phyloP scores from a whole-genome alignment of 2,329 filamentous ascomycete genomes.

The Hortaea sp. region DNA sequence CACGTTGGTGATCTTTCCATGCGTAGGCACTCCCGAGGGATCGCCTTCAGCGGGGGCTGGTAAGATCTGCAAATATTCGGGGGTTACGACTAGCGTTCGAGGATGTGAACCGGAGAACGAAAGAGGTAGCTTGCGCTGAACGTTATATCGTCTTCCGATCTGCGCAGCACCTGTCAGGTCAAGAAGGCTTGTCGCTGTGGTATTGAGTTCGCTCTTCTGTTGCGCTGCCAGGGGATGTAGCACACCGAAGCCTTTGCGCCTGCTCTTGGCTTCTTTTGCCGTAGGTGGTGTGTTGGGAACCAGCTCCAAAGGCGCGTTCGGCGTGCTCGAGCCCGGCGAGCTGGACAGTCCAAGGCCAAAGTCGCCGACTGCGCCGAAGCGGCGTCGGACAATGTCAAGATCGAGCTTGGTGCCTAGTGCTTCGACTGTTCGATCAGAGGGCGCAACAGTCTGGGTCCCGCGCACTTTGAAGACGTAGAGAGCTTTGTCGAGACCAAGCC shows the following conservation, averaged over 20 bases:
- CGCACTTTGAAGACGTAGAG: constrained; percentile 70
- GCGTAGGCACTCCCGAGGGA: constrained; percentile 15
- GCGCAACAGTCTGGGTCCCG: constrained; percentile 62
- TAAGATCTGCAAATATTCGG: constrained; percentile 80
- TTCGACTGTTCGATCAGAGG: constrained; percentile 67
- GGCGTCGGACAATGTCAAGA: constrained; percentile 63
- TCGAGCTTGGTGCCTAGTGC: constrained; percentile 66
- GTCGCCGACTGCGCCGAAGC: constrained; percentile 57
- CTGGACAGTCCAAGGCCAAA: constrained; percentile 58
- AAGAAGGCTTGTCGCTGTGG: constrained; percentile 11
- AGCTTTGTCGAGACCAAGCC: constrained; percentile 67
- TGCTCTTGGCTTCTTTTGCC: constrained; percentile 24
- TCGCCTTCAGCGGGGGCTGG: constrained; percentile 38
- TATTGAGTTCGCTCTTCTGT: constrained; percentile 20
- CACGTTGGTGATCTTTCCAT: constrained; percentile 63
- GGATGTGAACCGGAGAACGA: constrained; percentile 68
- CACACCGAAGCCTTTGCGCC: constrained; percentile 25
- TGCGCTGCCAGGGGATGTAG: constrained; percentile 54
- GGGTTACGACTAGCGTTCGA: constrained; percentile 67
- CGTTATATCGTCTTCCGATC: constrained; percentile 57
- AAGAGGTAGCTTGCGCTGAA: constrained; percentile 75
- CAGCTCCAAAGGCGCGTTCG: constrained; percentile 55
- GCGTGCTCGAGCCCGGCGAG: constrained; percentile 60
- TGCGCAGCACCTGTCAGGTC: constrained; percentile 34
- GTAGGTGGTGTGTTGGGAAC: constrained; percentile 27